Evolutionary conservation across 1,139 yeast genomes (phyloP), one percentile per base, ranked within the genome.

Genomic region (Zygoascus meyerae): DNA sequence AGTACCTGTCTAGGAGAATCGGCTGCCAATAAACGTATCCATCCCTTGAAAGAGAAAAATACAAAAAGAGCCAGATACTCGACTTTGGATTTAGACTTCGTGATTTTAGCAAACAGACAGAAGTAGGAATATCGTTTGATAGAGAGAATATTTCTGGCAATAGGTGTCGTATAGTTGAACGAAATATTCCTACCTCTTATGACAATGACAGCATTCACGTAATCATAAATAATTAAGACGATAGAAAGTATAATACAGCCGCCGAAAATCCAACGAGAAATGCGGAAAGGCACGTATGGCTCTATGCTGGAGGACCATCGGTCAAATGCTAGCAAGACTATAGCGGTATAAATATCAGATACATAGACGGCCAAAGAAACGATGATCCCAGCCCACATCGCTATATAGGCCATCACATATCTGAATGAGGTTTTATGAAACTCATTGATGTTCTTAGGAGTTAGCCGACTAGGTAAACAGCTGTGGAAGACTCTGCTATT

Each of bases 1-100:
- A 87, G 77, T 2, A 83, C 83, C 66, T 87, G 96, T 64, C 96
- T 76, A n/a, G 96, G 96, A 5, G 90, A 75, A 57, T 87, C 95
- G 0, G 95, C 90, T 40, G 85, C 69, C 15, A 84, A 56, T 32
- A 85, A 71, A 49, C 78, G 78, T 12, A 81, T 62, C 61, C 92
- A 86, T 42, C 77, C 75, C 53, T 81, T 80, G 47, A 86, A 66
- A 49, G 86, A 83, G 58, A 78, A 78, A 63, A 79, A 86, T 3
- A 82, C 75, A 56, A 78, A 77, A 54, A 86, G 78, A 16, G 87
- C 78, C 44, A 82, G 65, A 73, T 81, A 80, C 58, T 86, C 95
- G 55, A 77, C 77, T 43, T 75, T 74, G 31, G 75, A 77, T 36
- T 68, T 61, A 31, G 86, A 85, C 41, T 74, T 76, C 43, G 86